Conservation (phyloP, 306 rosid species). For the Medicago arabica region DNA sequence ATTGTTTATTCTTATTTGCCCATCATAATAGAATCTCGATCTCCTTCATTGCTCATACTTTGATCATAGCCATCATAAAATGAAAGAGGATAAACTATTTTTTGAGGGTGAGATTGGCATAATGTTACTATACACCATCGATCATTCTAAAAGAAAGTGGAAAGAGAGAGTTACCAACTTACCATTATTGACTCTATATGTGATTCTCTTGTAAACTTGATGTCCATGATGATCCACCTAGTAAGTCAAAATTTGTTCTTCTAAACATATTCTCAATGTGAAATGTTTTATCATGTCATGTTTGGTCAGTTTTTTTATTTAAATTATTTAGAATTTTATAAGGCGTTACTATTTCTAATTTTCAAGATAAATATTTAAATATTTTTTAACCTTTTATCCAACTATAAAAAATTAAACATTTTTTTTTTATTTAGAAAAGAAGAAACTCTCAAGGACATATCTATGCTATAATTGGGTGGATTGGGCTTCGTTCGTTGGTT, state of each 20-base stretch:
- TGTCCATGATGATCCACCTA: no score
- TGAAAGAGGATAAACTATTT: background rate
- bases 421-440: no score
- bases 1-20: slow-evolving; percentile 4
- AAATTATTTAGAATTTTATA: no score
- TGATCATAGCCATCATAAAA: background rate
- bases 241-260: background rate
- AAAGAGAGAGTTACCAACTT: no score
- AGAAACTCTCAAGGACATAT: no score
- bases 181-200: no score
- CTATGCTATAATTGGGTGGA: no score
- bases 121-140: background rate
- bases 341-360: background rate
- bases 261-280: background rate
- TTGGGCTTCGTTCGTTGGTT: no score
- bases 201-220: background rate
- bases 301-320: no score
- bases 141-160: no score
- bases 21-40: background rate
- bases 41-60: background rate
- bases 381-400: no score
- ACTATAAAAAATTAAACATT: no score
- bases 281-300: background rate
- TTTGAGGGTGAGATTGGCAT: background rate
- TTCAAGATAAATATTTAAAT: background rate